Conservation (phyloP, 1,139 yeast species). For the Meyerozyma elateridarum region DNA sequence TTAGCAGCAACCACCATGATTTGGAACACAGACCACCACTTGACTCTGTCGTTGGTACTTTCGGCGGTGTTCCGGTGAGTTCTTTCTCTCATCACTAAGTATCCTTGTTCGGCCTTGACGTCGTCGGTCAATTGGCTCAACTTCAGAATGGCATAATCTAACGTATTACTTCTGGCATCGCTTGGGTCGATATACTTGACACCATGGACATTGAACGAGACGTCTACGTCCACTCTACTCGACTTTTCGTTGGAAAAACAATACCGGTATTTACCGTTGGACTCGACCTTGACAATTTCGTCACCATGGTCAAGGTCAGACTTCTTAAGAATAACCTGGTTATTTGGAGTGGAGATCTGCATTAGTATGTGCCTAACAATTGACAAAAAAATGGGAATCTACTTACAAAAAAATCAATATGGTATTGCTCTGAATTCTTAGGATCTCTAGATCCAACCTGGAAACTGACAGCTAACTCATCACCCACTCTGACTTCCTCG, state of each 20-base stretch:
- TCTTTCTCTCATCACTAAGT: constrained; percentile 93
- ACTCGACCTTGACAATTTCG: constrained; percentile 57
- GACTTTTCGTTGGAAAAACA: constrained; percentile 89
- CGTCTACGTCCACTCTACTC: constrained; percentile 74
- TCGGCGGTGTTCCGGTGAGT: constrained; percentile 98
- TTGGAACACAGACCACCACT: constrained; percentile 97
- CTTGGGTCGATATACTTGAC: constrained; percentile 82
- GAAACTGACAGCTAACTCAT: constrained; percentile 82
- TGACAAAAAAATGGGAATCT: constrained; percentile 1
- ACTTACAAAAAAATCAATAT: constrained; percentile 63
- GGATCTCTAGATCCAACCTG: constrained; percentile 94
- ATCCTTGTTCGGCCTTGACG: constrained; percentile 87
- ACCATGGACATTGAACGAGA: constrained; percentile 93
- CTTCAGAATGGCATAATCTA: constrained; percentile 80
- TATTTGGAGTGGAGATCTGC: constrained; percentile 54
- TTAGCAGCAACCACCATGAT: constrained; percentile 78
- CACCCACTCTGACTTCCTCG: constrained; percentile 76
- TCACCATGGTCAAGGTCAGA: constrained; percentile 78
- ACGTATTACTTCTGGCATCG: constrained; percentile 74
- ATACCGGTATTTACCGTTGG: constrained; percentile 74
- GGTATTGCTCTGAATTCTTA: constrained; percentile 67
- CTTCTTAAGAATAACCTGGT: constrained; percentile 47
- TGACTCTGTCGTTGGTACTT: constrained; percentile 92
- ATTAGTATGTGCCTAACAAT: background rate
- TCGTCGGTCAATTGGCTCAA: constrained; percentile 75